Conservation (phyloP, 441 rosid species). For the Jatropha multifida region DNA sequence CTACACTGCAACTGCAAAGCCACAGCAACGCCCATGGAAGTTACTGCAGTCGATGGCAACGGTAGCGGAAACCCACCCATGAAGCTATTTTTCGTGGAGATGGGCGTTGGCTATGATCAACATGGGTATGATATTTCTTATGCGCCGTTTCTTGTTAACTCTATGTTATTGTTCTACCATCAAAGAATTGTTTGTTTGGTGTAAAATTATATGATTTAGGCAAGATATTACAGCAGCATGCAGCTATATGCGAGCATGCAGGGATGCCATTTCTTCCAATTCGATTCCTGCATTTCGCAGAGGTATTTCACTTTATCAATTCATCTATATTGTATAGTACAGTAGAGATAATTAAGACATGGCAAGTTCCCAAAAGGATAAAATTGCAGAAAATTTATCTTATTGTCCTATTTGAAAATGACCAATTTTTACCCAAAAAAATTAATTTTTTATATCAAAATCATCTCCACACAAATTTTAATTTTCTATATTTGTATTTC, state of each 20-base stretch:
- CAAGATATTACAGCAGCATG: conserved; percentile 79
- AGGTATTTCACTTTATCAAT: conserved; percentile 34
- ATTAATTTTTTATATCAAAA: too few species aligned
- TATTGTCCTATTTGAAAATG: too few species aligned
- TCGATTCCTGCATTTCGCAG: conserved; percentile 92
- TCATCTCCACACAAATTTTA: too few species aligned
- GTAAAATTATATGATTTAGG: conserved; percentile 31
- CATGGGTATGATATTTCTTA: conserved; percentile 57
- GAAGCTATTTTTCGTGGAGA: conserved; percentile 90
- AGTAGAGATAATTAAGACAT: too few species aligned
- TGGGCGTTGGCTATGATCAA: conserved; percentile 97
- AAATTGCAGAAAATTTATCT: too few species aligned
- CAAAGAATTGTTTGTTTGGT: too few species aligned
- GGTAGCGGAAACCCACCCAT: conserved; percentile 38
- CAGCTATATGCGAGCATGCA: conserved; percentile 77
- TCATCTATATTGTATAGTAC: too few species aligned
- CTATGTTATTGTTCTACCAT: neutral
- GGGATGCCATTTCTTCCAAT: conserved; percentile 88
- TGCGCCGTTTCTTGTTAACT: neutral
- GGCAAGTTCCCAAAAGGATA: too few species aligned
- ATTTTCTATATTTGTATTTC: too few species aligned
- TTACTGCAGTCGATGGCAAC: conserved; percentile 24
- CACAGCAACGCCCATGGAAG: conserved; percentile 40
- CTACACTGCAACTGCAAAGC: conserved; percentile 23
- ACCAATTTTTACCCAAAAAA: too few species aligned